Conservation (phyloP, 2,329 filamentous ascomycete genomes). For the Hirsutella minnesotensis region DNA sequence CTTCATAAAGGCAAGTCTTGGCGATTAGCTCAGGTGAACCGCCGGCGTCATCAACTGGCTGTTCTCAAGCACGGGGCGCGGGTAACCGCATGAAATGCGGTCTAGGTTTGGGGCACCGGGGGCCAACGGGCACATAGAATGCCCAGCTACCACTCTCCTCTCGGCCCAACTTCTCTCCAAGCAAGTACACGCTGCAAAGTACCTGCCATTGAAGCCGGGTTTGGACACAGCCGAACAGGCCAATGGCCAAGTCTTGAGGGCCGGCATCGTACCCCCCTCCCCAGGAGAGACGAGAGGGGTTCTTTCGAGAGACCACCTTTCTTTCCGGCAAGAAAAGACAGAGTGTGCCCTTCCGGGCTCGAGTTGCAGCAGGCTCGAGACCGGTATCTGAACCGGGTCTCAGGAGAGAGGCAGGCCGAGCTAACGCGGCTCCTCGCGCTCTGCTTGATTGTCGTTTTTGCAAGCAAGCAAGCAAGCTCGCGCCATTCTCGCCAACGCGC, state of each 20-base stretch:
- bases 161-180: background rate
- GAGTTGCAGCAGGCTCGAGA: conserved; percentile 1
- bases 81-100: conserved; percentile 1
- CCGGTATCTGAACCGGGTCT: background rate
- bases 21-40: conserved; percentile 1
- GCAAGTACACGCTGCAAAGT: background rate
- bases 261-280: conserved; percentile 1
- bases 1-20: conserved; percentile 4
- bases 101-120: background rate
- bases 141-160: conserved; percentile 1
- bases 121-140: background rate
- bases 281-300: background rate
- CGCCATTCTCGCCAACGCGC: conserved; percentile 1
- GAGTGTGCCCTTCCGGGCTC: background rate
- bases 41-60: background rate
- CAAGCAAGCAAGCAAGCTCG: conserved; percentile 4
- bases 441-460: conserved; percentile 3
- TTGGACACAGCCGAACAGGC: background rate
- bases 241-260: background rate
- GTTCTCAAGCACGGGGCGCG: background rate
- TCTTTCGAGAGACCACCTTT: conserved; percentile 2
- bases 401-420: background rate
- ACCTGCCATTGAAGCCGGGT: background rate
- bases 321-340: background rate
- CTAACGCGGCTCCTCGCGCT: background rate